Evolutionary conservation across 2,329 filamentous ascomycete genomes (phyloP).

Genomic region (Alternaria conjuncta): DNA sequence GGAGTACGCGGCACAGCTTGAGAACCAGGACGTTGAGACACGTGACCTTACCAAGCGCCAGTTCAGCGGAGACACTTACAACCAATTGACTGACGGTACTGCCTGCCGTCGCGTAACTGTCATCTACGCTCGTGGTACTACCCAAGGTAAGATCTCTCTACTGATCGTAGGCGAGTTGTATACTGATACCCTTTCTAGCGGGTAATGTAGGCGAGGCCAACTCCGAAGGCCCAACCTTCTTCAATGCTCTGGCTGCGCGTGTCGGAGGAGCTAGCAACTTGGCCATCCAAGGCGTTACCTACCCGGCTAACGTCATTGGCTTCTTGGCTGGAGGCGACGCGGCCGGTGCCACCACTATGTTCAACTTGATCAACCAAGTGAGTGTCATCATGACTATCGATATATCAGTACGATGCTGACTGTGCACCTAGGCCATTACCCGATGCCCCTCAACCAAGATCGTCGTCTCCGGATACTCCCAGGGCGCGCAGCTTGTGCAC

Average conservation of each 20-base stretch:
- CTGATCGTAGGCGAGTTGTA: neutral
- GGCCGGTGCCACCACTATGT: slow-evolving; percentile 53
- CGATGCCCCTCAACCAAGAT: slow-evolving; percentile 40
- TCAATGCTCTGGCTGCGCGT: slow-evolving; percentile 51
- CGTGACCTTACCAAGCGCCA: slow-evolving; percentile 26
- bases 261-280: slow-evolving; percentile 53
- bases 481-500: slow-evolving; percentile 54
- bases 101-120: slow-evolving; percentile 57
- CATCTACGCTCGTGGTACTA: slow-evolving; percentile 63
- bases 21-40: slow-evolving; percentile 13
- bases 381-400: slow-evolving; percentile 24
- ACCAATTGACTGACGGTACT: slow-evolving; percentile 41
- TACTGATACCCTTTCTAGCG: neutral
- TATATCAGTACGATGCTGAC: neutral
- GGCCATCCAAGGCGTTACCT: slow-evolving; percentile 63
- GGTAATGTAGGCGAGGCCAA: slow-evolving; percentile 59
- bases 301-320: slow-evolving; percentile 53
- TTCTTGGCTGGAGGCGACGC: slow-evolving; percentile 57
- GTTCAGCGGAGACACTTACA: slow-evolving; percentile 34
- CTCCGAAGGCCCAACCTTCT: slow-evolving; percentile 57
- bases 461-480: slow-evolving; percentile 41
- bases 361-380: slow-evolving; percentile 42
- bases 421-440: slow-evolving; percentile 17
- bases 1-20: slow-evolving; percentile 32
- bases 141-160: slow-evolving; percentile 39